Evolutionary conservation across 2,329 filamentous ascomycete genomes (phyloP).

Genomic region (Knufia fluminis): DNA sequence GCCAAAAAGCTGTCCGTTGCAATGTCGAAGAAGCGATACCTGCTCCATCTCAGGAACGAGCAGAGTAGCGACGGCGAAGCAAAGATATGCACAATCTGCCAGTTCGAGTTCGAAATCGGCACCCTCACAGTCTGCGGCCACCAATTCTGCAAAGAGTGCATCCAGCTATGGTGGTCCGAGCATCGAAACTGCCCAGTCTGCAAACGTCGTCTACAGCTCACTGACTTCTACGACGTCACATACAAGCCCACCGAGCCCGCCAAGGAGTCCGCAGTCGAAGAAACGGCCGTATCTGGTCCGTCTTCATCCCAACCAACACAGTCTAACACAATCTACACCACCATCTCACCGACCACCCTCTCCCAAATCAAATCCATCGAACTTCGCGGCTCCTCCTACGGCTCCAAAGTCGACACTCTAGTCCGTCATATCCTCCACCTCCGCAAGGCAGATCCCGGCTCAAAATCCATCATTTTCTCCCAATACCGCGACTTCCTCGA

Average conservation of each 20-base stretch:
- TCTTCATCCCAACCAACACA: slow-evolving; percentile 21
- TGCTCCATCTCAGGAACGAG: slow-evolving; percentile 53
- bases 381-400: slow-evolving; percentile 59
- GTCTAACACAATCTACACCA: slow-evolving; percentile 59
- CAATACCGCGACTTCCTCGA: slow-evolving; percentile 76
- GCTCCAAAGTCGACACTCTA: slow-evolving; percentile 81
- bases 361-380: slow-evolving; percentile 75
- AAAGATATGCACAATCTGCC: slow-evolving; percentile 78
- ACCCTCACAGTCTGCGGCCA: slow-evolving; percentile 83
- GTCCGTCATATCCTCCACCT: slow-evolving; percentile 78
- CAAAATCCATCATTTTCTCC: slow-evolving; percentile 90
- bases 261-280: slow-evolving; percentile 49
- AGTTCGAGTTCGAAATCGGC: slow-evolving; percentile 64
- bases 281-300: slow-evolving; percentile 18
- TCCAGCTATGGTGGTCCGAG: slow-evolving; percentile 65
- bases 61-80: slow-evolving; percentile 51
- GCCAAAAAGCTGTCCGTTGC: slow-evolving; percentile 51
- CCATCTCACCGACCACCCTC: slow-evolving; percentile 62
- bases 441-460: slow-evolving; percentile 69
- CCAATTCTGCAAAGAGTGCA: slow-evolving; percentile 82
- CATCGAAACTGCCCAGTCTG: slow-evolving; percentile 76
- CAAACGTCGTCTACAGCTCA: slow-evolving; percentile 56
- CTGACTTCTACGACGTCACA: slow-evolving; percentile 75
- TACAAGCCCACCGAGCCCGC: slow-evolving; percentile 67
- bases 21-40: slow-evolving; percentile 68